Evolutionary conservation across 2,329 filamentous ascomycete genomes (phyloP), one percentile per base, ranked within the genome.

Genomic region (Colletotrichum sp.): DNA sequence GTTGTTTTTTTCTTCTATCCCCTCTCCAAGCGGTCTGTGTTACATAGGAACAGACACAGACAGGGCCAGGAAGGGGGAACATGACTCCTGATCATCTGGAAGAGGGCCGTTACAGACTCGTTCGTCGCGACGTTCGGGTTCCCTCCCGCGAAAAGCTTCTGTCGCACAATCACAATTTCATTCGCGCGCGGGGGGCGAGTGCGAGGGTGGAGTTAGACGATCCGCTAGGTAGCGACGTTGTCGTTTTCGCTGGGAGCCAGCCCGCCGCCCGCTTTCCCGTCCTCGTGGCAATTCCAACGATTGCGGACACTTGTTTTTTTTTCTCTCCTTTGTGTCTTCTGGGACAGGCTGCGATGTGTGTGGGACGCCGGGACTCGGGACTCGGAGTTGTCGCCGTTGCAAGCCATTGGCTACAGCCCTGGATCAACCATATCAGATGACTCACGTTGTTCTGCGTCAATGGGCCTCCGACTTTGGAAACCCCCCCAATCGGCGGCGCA

Each of bases 361-460:
- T 36, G 34, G 22, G 52, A 39, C 30, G 16, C 27, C 52, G 66
- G 30, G 66, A 55, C 27, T 30, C 25, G 64, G 27, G 27, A 27
- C 9, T 36, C 30, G 27, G 32, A 19, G n/a, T 11, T 30, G 13
- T 57, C 19, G 64, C 39, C 52, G 55, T 25, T 65, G 52, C 13
- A 29, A 15, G 16, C 15, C 30, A 62, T 62, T 68, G 63, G 62
- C 30, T 49, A 55, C 52, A 34, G 55, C 36, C 39, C 57, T 73
- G 73, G 70, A 69, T 64, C 69, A 73, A 59, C 22, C 29, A 67
- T 39, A 72, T 69, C 70, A 73, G 59, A 73, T 76, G 70, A 76
- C 64, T 73, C 57, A 55, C 22, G 32, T 29, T 63, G 36, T 25
- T 49, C 22, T 49, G 15, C 49, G 34, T 30, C 30, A 55, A 65